Conservation (phyloP, 495 filamentous ascomycete species). For the Wilcoxina mikolae region DNA sequence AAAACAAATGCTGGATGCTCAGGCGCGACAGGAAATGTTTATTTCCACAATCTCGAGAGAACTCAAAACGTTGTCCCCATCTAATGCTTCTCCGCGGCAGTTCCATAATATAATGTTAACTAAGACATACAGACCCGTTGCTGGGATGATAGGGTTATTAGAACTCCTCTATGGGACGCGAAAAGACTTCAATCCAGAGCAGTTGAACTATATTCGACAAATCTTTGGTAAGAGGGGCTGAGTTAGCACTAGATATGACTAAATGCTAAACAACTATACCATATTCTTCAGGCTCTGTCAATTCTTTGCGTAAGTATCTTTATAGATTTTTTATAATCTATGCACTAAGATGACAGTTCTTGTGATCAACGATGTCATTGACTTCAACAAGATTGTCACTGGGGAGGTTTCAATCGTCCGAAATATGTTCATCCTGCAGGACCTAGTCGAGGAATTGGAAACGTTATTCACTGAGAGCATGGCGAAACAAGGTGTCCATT, state of each 20-base stretch:
- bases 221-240: slow-evolving; percentile 8
- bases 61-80: slow-evolving; percentile 15
- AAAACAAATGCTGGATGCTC: slow-evolving; percentile 15
- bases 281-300: slow-evolving; percentile 15
- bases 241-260: neutral
- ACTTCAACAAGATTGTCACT: slow-evolving; percentile 20
- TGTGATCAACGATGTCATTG: slow-evolving; percentile 23
- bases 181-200: slow-evolving; percentile 8
- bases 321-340: neutral
- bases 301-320: slow-evolving; percentile 12
- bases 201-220: slow-evolving; percentile 13
- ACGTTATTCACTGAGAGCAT: slow-evolving; percentile 14
- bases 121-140: slow-evolving; percentile 18
- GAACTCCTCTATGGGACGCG: slow-evolving; percentile 16
- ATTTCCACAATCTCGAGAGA: slow-evolving; percentile 14
- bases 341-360: slow-evolving; percentile 12
- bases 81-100: too few species aligned
- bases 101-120: neutral
- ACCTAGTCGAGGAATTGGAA: slow-evolving; percentile 18
- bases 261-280: neutral
- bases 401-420: slow-evolving; percentile 7
- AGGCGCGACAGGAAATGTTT: slow-evolving; percentile 15
- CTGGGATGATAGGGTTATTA: slow-evolving; percentile 17
- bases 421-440: slow-evolving; percentile 13
- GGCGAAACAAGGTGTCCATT: slow-evolving; percentile 15